A percentile compares a stretch with the other conserved stretches of the same genome.
These are phyloP conservation scores for Aspergillus texensis DNA, from an alignment of 2,329 filamentous ascomycete genomes.

Conservation along the genomic window DNA sequence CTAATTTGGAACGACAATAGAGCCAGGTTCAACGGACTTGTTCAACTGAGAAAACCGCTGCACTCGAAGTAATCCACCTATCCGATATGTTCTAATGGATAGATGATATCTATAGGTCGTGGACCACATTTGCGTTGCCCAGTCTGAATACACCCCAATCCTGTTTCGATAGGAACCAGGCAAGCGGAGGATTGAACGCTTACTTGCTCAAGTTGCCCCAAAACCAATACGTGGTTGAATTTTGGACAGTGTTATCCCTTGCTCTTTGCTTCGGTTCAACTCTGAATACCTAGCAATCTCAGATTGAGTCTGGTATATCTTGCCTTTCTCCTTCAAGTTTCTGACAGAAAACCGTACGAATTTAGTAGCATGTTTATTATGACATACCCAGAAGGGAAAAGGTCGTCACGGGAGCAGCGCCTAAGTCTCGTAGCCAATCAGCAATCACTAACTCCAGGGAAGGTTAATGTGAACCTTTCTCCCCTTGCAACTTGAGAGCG, in stretches of 20 bases:
- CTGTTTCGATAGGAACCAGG: background rate
- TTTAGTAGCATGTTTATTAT: conserved; percentile 23
- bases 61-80: background rate
- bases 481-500: conserved; percentile 21
- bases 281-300: background rate
- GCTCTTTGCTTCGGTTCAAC: background rate
- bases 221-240: background rate
- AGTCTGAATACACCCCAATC: background rate
- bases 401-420: conserved; percentile 23
- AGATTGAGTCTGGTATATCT: background rate
- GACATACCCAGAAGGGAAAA: conserved; percentile 14
- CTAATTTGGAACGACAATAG: background rate
- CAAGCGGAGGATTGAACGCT: background rate
- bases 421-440: conserved; percentile 20
- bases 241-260: background rate
- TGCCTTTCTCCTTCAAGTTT: background rate
- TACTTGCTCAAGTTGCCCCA: background rate
- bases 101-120: background rate
- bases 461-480: conserved; percentile 20
- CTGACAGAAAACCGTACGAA: background rate
- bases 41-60: too few species aligned
- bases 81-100: background rate
- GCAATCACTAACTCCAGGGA: conserved; percentile 1
- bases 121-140: background rate
- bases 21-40: background rate